Percentiles rank a stretch among this genome's conserved stretches.
phyloP scores from a whole-genome alignment of 2,329 filamentous ascomycete genomes.

The Cladobotryum protrusum region DNA sequence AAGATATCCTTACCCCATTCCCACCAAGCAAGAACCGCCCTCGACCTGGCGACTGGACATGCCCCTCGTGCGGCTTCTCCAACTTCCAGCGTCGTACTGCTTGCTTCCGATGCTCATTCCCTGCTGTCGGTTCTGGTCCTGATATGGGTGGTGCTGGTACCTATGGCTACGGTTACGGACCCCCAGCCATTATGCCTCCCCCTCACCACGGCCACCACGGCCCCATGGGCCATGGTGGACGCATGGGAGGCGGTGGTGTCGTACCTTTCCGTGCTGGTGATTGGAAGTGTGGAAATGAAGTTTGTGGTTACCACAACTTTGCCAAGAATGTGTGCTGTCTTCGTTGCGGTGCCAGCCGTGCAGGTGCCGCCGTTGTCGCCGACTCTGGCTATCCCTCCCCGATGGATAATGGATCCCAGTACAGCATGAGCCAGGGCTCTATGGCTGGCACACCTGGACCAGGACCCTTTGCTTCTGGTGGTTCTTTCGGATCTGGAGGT shows the following conservation, averaged over 20 bases:
- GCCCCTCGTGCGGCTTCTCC: slow-evolving; percentile 95
- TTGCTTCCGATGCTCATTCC: slow-evolving; percentile 98
- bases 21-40: slow-evolving; percentile 98
- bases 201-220: slow-evolving; percentile 63
- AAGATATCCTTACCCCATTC: slow-evolving; percentile 94
- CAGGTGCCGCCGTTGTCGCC: slow-evolving; percentile 87
- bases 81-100: slow-evolving; percentile 98
- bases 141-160: slow-evolving; percentile 55
- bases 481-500: slow-evolving; percentile 57
- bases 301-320: slow-evolving; percentile 98
- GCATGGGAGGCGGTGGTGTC: slow-evolving; percentile 75
- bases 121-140: slow-evolving; percentile 70
- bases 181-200: slow-evolving; percentile 74
- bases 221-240: slow-evolving; percentile 53
- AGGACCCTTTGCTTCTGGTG: slow-evolving; percentile 65
- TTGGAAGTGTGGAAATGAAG: slow-evolving; percentile 97
- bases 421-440: slow-evolving; percentile 79
- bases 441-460: slow-evolving; percentile 79
- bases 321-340: slow-evolving; percentile 98
- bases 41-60: slow-evolving; percentile 96
- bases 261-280: slow-evolving; percentile 98
- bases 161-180: slow-evolving; percentile 54
- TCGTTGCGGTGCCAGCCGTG: slow-evolving; percentile 89
- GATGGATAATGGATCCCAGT: slow-evolving; percentile 79
- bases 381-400: slow-evolving; percentile 87